Conservation (phyloP, 2,329 filamentous ascomycete genomes). For the Fusarium austroafricanum region DNA sequence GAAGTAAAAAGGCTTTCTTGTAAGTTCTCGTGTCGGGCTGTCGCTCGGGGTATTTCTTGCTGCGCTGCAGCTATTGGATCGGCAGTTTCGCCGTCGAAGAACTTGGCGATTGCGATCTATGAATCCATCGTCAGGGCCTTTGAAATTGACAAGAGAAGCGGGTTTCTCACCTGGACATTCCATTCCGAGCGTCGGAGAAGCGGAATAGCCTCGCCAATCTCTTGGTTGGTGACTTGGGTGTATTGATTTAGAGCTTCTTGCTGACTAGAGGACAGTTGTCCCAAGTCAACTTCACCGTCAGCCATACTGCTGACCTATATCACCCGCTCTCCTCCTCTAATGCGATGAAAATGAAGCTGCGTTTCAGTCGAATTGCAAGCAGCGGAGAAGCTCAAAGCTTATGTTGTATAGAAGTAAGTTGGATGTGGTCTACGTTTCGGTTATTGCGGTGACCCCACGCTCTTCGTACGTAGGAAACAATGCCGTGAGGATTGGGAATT, state of each 20-base stretch:
- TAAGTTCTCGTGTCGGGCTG: conserved; percentile 78
- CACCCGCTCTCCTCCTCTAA: neutral
- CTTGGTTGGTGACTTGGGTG: conserved; percentile 87
- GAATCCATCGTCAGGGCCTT: conserved; percentile 13
- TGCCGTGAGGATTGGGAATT: conserved; percentile 1
- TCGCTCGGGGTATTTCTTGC: conserved; percentile 70
- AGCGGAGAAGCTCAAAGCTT: neutral
- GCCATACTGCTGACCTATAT: conserved; percentile 46
- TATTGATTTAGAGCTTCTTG: conserved; percentile 89
- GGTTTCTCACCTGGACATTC: conserved; percentile 82
- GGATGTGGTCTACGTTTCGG: neutral
- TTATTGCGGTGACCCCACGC: conserved; percentile 31
- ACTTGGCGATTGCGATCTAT: conserved; percentile 94
- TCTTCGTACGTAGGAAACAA: conserved; percentile 6
- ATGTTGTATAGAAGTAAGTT: neutral
- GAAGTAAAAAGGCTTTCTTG: conserved; percentile 66
- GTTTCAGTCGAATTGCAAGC: neutral
- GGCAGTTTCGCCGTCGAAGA: conserved; percentile 94
- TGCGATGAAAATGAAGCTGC: neutral
- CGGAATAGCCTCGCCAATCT: conserved; percentile 78
- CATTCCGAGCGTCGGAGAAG: conserved; percentile 89
- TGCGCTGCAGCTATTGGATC: conserved; percentile 82
- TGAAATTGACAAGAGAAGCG: neutral
- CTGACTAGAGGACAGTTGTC: conserved; percentile 79
- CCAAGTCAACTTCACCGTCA: conserved; percentile 62